phyloP scores from a whole-genome alignment of 2,329 filamentous ascomycete genomes.

The Cercospora janseana region DNA sequence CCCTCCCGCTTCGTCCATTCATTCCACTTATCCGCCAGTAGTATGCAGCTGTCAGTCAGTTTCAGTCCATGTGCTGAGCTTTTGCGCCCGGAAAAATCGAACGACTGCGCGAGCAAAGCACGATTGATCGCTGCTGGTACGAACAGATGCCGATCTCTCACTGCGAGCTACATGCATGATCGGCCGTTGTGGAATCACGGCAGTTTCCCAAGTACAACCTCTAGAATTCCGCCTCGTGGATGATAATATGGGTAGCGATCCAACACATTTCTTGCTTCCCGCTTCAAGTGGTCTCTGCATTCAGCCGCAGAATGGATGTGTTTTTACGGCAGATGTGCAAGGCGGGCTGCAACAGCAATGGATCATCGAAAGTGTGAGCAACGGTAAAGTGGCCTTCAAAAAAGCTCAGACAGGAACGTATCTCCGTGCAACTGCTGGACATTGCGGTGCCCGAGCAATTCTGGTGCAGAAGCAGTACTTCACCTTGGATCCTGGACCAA shows the following conservation, averaged over 20 bases:
- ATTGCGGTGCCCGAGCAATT: conserved; percentile 7
- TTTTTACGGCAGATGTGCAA: conserved; percentile 16
- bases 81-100: too few species aligned
- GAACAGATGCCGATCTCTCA: too few species aligned
- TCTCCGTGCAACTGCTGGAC: conserved; percentile 3
- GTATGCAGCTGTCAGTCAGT: conserved; percentile 1
- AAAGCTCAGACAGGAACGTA: conserved; percentile 11
- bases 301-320: conserved; percentile 6
- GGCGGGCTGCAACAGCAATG: conserved; percentile 9
- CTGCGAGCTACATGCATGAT: neutral
- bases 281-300: conserved; percentile 19
- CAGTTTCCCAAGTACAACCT: neutral
- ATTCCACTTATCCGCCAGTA: neutral
- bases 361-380: conserved; percentile 7
- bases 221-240: neutral
- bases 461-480: conserved; percentile 13
- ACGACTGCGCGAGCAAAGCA: too few species aligned
- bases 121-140: neutral
- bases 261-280: conserved; percentile 12
- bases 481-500: conserved; percentile 9
- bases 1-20: too few species aligned
- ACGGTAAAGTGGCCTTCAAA: conserved; percentile 10
- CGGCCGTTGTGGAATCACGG: conserved; percentile 2
- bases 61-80: neutral
- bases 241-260: conserved; percentile 9